Evolutionary conservation across 257 asterid genomes (phyloP), one percentile per base, ranked within the genome.

Genomic region (Solanum chaucha): DNA sequence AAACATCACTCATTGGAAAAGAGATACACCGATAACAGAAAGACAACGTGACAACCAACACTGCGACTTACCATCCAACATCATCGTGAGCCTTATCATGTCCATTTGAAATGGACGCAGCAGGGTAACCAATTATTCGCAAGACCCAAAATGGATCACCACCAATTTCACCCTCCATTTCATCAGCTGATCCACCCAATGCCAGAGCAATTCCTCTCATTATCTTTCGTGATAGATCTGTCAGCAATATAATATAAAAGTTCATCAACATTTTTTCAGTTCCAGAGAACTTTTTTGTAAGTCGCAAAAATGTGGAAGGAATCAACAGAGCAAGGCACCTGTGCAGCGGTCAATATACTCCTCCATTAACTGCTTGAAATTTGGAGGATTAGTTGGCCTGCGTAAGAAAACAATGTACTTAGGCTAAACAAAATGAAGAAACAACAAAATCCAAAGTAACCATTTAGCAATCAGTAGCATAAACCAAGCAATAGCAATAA

Each of bases 81-180:
- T 93, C 95, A 36, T 90, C 90, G 80, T 90, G 83, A 2, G 90
- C 91, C 88, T 80, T 90, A 83, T 88, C 92, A 26, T 91, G 82
- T 86, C 88, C 91, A 35, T 90, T 90, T n/a, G 81, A 89, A 44
- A 72, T 86, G 88, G 88, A 65, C 22, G 86, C 78, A 51, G 88
- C 94, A 10, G 99, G 99, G 88, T 97, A 97, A 48, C 99, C 99
- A 35, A 97, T 94, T n/a, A 96, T 92, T 67, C 99, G 98, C 1
- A 92, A 86, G 51, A 95, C 99, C 99, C 99, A 97, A 88, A 97
- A 97, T 38, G 99, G 99, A 90, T 97, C 98, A 35, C 99, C 99
- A 17, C 97, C 98, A 89, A 22, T 88, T 36, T 88, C 72, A 32
- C 96, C 97, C 92, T 96, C 99, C 61, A 97, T 93, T 36, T 88